phyloP scores from a whole-genome alignment of 495 filamentous ascomycete genomes.

The Acidiella bohemica region DNA sequence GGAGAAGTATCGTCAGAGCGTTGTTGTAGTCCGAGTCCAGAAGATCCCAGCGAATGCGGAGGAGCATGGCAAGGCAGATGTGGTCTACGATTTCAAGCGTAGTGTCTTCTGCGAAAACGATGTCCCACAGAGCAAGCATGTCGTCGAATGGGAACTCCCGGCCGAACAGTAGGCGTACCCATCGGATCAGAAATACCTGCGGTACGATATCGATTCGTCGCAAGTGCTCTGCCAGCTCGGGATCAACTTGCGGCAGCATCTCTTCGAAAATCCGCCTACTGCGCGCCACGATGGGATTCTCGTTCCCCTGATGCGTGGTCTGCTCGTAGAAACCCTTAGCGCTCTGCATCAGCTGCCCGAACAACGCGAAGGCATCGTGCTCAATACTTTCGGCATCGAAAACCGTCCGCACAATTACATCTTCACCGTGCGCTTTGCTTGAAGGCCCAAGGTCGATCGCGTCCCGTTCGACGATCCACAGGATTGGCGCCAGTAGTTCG shows the following conservation, averaged over 20 bases:
- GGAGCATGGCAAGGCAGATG: slow-evolving; percentile 84
- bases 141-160: slow-evolving; percentile 85
- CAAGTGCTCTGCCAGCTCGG: slow-evolving; percentile 69
- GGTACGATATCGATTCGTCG: slow-evolving; percentile 80
- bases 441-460: slow-evolving; percentile 40
- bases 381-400: slow-evolving; percentile 64
- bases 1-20: slow-evolving; percentile 65
- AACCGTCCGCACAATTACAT: slow-evolving; percentile 29
- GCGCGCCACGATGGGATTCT: slow-evolving; percentile 70
- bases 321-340: slow-evolving; percentile 79
- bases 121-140: slow-evolving; percentile 75
- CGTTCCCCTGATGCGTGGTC: slow-evolving; percentile 32
- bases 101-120: slow-evolving; percentile 78
- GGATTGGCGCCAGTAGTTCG: slow-evolving; percentile 77
- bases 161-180: slow-evolving; percentile 87
- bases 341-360: slow-evolving; percentile 71
- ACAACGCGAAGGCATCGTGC: slow-evolving; percentile 81
- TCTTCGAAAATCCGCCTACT: slow-evolving; percentile 77
- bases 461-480: slow-evolving; percentile 79
- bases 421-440: slow-evolving; percentile 16
- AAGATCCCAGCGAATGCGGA: slow-evolving; percentile 82
- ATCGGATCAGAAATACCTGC: slow-evolving; percentile 94
- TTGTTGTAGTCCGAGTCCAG: slow-evolving; percentile 74
- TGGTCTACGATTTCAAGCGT: slow-evolving; percentile 70
- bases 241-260: slow-evolving; percentile 61